Evolutionary conservation across 2,329 filamentous ascomycete species (phyloP).

Genomic region (Fusarium metavorans): DNA sequence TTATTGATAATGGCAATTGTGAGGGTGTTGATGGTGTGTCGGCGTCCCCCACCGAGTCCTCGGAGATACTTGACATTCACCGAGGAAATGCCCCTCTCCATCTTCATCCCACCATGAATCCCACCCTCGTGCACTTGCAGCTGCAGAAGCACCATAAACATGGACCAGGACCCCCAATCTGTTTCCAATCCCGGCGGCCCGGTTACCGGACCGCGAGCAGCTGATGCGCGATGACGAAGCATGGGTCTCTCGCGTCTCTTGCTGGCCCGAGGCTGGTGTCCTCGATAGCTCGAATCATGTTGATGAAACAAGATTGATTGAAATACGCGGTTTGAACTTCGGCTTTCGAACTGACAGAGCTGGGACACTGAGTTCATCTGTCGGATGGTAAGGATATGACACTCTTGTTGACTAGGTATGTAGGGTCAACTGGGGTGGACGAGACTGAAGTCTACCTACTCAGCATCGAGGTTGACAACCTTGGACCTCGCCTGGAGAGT

Average conservation of each 20-base stretch:
- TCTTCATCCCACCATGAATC: background rate
- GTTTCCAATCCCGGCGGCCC: background rate
- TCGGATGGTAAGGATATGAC: background rate
- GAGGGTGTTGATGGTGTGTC: background rate
- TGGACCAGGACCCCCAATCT: background rate
- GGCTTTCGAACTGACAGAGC: background rate
- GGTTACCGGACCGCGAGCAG: background rate
- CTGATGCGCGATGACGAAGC: background rate
- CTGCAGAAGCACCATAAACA: conserved; percentile 1
- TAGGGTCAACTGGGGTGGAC: background rate
- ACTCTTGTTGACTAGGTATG: background rate
- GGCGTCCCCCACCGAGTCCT: background rate
- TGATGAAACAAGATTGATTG: background rate
- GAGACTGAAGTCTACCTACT: background rate
- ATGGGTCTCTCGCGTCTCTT: background rate
- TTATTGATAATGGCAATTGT: background rate
- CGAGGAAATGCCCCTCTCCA: background rate
- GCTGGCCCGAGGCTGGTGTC: background rate
- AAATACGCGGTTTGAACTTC: background rate
- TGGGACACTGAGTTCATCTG: background rate
- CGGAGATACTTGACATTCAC: background rate
- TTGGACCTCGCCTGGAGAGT: background rate
- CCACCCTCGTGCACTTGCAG: background rate
- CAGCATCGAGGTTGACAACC: background rate
- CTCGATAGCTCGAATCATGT: background rate